Conservation (phyloP, 2,329 filamentous ascomycete genomes). For the Tolypocladium capitatum region DNA sequence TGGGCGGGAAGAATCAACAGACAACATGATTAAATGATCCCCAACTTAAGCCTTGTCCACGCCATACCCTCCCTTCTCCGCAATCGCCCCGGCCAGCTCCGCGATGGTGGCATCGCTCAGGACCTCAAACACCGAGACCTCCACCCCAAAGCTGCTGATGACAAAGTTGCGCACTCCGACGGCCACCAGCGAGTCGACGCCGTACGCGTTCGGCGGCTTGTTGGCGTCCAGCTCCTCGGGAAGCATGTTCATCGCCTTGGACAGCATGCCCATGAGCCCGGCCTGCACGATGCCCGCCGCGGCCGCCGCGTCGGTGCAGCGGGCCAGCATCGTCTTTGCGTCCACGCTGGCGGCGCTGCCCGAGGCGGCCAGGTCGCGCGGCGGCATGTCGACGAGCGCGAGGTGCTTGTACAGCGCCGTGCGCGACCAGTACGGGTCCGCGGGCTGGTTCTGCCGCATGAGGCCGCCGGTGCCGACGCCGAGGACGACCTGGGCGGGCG, state of each 20-base stretch:
- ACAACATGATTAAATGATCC: too few species aligned
- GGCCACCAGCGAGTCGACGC: slow-evolving; percentile 38
- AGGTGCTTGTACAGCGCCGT: slow-evolving; percentile 35
- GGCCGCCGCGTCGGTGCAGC: slow-evolving; percentile 12
- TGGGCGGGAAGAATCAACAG: too few species aligned
- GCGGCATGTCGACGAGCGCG: slow-evolving; percentile 32
- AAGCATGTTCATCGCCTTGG: slow-evolving; percentile 31
- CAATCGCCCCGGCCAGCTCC: slow-evolving; percentile 23
- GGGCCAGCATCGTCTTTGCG: slow-evolving; percentile 20
- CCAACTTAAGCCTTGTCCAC: too few species aligned
- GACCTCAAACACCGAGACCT: slow-evolving; percentile 34
- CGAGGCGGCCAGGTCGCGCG: slow-evolving; percentile 12
- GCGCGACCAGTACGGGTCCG: slow-evolving; percentile 40
- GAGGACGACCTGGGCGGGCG: slow-evolving; percentile 36
- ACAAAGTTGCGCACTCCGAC: slow-evolving; percentile 41
- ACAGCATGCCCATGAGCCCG: slow-evolving; percentile 26
- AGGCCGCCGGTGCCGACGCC: slow-evolving; percentile 42
- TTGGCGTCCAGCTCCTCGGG: slow-evolving; percentile 29
- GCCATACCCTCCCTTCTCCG: slow-evolving; percentile 17
- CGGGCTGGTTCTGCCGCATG: slow-evolving; percentile 34
- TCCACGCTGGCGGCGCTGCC: slow-evolving; percentile 7
- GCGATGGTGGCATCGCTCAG: slow-evolving; percentile 27
- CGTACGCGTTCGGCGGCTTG: slow-evolving; percentile 29
- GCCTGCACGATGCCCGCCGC: slow-evolving; percentile 20
- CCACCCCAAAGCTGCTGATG: slow-evolving; percentile 26